Evolutionary conservation across 1,139 yeast species (phyloP).

Genomic region (Ogataea hybrid): DNA sequence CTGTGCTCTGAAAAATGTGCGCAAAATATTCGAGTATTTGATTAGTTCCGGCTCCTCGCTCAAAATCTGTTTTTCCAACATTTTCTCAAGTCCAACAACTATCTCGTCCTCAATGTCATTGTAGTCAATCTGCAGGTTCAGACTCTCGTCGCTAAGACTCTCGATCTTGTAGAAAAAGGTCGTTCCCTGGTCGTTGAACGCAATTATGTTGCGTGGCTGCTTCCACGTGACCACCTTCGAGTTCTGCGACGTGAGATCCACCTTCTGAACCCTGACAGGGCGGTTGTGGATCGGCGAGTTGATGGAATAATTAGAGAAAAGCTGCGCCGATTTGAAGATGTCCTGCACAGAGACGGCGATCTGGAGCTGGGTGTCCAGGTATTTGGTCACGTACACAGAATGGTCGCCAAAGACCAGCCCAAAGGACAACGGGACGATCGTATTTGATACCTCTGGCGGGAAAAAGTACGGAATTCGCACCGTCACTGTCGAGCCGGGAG

Average conservation of each 20-base stretch:
- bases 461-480: slow-evolving; percentile 31
- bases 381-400: slow-evolving; percentile 18
- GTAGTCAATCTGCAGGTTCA: slow-evolving; percentile 45
- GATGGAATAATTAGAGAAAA: slow-evolving; percentile 67
- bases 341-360: slow-evolving; percentile 78
- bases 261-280: slow-evolving; percentile 55
- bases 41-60: slow-evolving; percentile 11
- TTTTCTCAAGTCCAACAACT: slow-evolving; percentile 19
- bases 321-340: slow-evolving; percentile 52
- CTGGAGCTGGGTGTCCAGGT: slow-evolving; percentile 51
- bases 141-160: slow-evolving; percentile 35
- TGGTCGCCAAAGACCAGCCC: slow-evolving; percentile 13
- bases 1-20: slow-evolving; percentile 30
- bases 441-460: slow-evolving; percentile 32
- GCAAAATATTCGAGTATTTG: slow-evolving; percentile 30
- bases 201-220: slow-evolving; percentile 37
- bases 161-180: slow-evolving; percentile 56
- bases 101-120: slow-evolving; percentile 47
- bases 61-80: slow-evolving; percentile 17
- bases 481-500: not conserved
- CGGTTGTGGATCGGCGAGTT: slow-evolving; percentile 51
- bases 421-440: slow-evolving; percentile 17
- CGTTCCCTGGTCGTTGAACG: slow-evolving; percentile 70
- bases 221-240: slow-evolving; percentile 26
- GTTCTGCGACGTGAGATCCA: slow-evolving; percentile 37